These are phyloP conservation scores for Aspergillus ruber DNA, from an alignment of 2,329 filamentous ascomycete species.

Conservation along the genomic window DNA sequence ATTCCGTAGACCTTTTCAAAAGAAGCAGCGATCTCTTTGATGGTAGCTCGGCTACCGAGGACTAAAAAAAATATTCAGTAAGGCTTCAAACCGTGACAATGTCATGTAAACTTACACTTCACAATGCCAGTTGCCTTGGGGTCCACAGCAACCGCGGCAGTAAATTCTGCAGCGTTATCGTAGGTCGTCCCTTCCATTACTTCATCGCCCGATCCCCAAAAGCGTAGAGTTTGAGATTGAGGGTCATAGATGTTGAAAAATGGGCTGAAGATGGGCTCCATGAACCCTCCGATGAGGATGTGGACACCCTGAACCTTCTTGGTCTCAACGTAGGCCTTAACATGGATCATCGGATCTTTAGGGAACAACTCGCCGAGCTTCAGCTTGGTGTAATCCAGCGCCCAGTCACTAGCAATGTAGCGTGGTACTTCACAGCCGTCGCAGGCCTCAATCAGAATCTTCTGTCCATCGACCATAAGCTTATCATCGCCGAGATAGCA, in stretches of 20 bases:
- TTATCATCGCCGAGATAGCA: conserved; percentile 34
- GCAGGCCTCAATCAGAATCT: conserved; percentile 37
- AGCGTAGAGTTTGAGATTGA: conserved; percentile 20
- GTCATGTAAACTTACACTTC: conserved; percentile 19
- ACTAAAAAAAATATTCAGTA: too few species aligned
- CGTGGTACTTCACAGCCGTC: conserved; percentile 22
- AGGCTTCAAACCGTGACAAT: too few species aligned
- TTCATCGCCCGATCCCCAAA: conserved; percentile 35
- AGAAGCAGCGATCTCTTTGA: too few species aligned
- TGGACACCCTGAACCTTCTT: conserved; percentile 38
- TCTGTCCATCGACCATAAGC: conserved; percentile 39
- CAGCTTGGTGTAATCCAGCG: conserved; percentile 37
- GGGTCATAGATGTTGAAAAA: conserved; percentile 20
- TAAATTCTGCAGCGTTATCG: conserved; percentile 32
- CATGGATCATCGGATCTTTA: conserved; percentile 38
- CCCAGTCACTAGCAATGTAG: conserved; percentile 39
- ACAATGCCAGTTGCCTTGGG: conserved; percentile 11
- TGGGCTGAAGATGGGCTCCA: conserved; percentile 25
- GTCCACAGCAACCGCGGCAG: conserved; percentile 25
- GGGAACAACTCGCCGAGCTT: conserved; percentile 28
- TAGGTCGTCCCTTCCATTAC: conserved; percentile 34
- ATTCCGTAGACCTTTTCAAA: too few species aligned
- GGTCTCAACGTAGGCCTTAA: conserved; percentile 33
- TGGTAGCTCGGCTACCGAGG: too few species aligned
- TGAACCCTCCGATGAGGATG: conserved; percentile 35